Conservation (phyloP, 177 flowering plant genomes). For the Vitis hybrid region DNA sequence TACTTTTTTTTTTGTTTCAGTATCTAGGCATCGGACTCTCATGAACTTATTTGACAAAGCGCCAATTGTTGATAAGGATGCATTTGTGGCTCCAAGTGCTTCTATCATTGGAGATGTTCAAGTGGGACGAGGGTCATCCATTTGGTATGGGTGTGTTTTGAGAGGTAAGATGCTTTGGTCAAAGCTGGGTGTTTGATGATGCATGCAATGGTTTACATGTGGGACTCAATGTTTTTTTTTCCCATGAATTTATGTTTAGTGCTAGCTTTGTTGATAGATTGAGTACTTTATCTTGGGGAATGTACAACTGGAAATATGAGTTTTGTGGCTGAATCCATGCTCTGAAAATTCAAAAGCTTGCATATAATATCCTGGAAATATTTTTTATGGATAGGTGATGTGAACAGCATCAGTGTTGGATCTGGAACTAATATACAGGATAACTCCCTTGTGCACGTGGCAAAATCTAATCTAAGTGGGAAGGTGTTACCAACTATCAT, state of each 20-base stretch:
- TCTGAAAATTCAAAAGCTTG: neutral
- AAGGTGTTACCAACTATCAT: slow-evolving; percentile 85
- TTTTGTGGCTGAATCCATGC: neutral
- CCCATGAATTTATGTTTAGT: neutral
- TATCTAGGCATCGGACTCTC: slow-evolving; percentile 68
- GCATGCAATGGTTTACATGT: neutral
- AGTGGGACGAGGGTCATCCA: slow-evolving; percentile 61
- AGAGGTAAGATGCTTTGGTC: slow-evolving; percentile 46
- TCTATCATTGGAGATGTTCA: slow-evolving; percentile 68
- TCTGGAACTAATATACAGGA: slow-evolving; percentile 90
- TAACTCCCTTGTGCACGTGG: slow-evolving; percentile 92
- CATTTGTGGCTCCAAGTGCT: slow-evolving; percentile 76
- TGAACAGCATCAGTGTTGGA: slow-evolving; percentile 76
- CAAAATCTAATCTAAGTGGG: slow-evolving; percentile 86
- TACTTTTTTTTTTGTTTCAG: slow-evolving; percentile 18
- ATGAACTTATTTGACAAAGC: slow-evolving; percentile 65
- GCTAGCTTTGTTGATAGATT: no score
- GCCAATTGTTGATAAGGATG: slow-evolving; percentile 56
- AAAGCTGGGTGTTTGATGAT: neutral
- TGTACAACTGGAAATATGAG: no score
- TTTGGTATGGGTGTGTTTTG: slow-evolving; percentile 75
- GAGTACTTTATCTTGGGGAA: no score
- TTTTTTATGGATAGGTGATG: slow-evolving; percentile 59
- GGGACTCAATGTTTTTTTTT: neutral
- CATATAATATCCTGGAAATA: neutral